A percentile compares a stretch with the other conserved stretches of the same genome.
Evolutionary conservation across 257 asterid genomes (phyloP).

Genomic region (Cordia subcordata): DNA sequence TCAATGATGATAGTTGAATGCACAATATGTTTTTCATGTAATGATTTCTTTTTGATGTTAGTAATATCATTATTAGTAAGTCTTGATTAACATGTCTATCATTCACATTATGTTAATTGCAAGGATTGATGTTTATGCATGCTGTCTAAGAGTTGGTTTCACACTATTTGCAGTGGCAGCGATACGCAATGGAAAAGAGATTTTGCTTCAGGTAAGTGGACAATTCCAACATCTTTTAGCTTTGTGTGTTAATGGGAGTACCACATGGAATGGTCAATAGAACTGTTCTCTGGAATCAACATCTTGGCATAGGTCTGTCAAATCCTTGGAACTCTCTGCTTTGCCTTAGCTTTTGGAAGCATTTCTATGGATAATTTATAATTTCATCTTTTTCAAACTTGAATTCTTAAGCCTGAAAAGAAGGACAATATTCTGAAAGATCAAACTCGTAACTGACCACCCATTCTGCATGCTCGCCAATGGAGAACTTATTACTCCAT

Average conservation of each 20-base stretch:
- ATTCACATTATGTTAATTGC: not conserved
- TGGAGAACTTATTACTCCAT: not conserved
- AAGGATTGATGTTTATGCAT: not conserved
- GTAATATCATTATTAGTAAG: not conserved
- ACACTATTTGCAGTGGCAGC: conserved; percentile 49
- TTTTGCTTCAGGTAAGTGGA: conserved; percentile 70
- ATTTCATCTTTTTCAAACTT: too few species aligned
- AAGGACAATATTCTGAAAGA: not conserved
- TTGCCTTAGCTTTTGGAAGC: too few species aligned
- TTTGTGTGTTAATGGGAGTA: not conserved
- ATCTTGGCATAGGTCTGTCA: too few species aligned
- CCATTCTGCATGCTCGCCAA: not conserved
- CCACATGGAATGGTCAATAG: too few species aligned
- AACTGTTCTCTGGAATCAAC: too few species aligned
- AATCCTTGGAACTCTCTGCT: too few species aligned
- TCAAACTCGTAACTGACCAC: too few species aligned
- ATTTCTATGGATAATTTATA: too few species aligned
- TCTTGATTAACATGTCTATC: not conserved
- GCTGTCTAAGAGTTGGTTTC: conserved; percentile 15
- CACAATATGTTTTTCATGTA: too few species aligned
- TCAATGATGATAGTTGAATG: too few species aligned
- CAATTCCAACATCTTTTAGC: conserved; percentile 2
- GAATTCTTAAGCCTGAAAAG: not conserved
- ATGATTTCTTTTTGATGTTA: not conserved
- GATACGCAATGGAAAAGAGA: conserved; percentile 69